phyloP scores from a whole-genome alignment of 1,139 yeast genomes.

The Spencermartinsiella ligniputridi region DNA sequence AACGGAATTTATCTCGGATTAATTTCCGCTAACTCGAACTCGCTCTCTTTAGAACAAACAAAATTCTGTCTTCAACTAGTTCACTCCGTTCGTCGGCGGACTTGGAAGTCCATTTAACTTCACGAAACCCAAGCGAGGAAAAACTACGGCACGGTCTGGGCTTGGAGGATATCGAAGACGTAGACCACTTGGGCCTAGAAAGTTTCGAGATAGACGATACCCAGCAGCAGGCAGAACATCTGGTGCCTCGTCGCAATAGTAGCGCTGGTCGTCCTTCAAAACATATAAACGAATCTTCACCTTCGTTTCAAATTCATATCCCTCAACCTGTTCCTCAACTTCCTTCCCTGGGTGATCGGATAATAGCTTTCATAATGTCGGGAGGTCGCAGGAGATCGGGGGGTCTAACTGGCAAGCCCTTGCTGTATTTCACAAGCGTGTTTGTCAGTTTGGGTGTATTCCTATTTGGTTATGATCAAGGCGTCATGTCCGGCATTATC shows the following conservation, averaged over 20 bases:
- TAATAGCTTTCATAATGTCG: constrained; percentile 26
- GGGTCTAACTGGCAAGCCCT: constrained; percentile 34
- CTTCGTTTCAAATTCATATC: constrained; percentile 13
- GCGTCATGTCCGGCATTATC: constrained; percentile 80
- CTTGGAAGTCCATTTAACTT: not conserved
- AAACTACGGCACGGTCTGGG: not conserved
- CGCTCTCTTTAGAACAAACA: not conserved
- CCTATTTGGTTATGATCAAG: constrained; percentile 87
- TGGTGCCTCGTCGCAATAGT: not conserved
- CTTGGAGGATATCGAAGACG: constrained; percentile 3
- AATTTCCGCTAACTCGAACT: not conserved
- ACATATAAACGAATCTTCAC: not conserved
- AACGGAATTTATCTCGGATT: too few relatives aligned
- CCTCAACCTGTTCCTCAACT: constrained; percentile 20
- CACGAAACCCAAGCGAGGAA: not conserved
- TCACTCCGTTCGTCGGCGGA: constrained; percentile 13
- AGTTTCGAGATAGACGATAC: constrained; percentile 21
- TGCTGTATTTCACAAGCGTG: constrained; percentile 66
- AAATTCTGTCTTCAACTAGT: not conserved
- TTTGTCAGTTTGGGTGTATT: constrained; percentile 83
- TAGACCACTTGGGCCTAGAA: constrained; percentile 4
- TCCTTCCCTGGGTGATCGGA: constrained; percentile 23
- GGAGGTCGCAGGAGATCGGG: constrained; percentile 18
- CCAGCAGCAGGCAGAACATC: constrained; percentile 4
- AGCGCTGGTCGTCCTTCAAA: too few relatives aligned